Evolutionary conservation across 352 stramenopile genomes (phyloP).

Genomic region (Pythium sukuiense): DNA sequence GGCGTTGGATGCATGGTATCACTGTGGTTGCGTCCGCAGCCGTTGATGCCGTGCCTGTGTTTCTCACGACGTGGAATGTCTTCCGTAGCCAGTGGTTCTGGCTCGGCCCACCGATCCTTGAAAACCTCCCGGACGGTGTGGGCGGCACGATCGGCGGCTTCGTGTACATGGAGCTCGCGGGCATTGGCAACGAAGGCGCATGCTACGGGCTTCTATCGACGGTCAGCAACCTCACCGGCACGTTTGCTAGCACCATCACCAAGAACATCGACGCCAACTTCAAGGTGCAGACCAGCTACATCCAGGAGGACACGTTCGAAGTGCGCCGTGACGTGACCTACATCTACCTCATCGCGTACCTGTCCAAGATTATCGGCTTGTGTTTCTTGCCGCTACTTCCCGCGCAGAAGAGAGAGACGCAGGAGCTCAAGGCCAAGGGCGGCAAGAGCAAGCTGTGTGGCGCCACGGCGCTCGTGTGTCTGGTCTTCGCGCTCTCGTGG

Average conservation of each 20-base stretch:
- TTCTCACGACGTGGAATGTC: slow-evolving; percentile 7
- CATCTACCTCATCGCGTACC: slow-evolving; percentile 20
- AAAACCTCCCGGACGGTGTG: slow-evolving; percentile 24
- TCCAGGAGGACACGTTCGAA: slow-evolving; percentile 20
- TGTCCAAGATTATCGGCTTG: slow-evolving; percentile 18
- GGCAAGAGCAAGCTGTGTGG: neutral
- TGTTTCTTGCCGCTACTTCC: slow-evolving; percentile 22
- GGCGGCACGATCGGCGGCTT: slow-evolving; percentile 26
- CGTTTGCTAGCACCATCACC: slow-evolving; percentile 19
- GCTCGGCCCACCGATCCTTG: neutral
- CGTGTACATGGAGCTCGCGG: slow-evolving; percentile 28
- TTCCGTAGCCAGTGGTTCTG: neutral
- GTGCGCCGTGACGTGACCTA: slow-evolving; percentile 21
- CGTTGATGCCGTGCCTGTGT: slow-evolving; percentile 17
- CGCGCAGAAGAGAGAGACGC: slow-evolving; percentile 23
- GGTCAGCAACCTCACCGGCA: slow-evolving; percentile 16
- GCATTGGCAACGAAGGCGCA: slow-evolving; percentile 26
- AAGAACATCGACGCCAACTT: slow-evolving; percentile 26
- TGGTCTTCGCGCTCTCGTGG: neutral
- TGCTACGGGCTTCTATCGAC: slow-evolving; percentile 26
- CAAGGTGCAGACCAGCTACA: slow-evolving; percentile 13
- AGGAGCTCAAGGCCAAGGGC: slow-evolving; percentile 10
- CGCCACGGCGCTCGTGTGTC: neutral
- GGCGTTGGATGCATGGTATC: neutral
- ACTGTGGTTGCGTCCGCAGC: neutral